phyloP scores from a whole-genome alignment of 257 asterid genomes.

The Datura wrightii region DNA sequence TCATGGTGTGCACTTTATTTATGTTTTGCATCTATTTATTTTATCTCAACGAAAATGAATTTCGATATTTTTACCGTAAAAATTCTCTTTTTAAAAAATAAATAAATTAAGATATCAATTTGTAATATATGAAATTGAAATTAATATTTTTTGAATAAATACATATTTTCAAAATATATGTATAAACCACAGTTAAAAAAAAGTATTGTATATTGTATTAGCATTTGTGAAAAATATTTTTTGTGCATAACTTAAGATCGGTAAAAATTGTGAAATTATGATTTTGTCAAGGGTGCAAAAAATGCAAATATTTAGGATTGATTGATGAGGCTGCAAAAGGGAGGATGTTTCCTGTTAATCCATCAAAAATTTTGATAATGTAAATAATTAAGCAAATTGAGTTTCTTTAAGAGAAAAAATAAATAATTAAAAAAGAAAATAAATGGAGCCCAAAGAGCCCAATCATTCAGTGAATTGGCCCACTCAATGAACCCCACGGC shows the following conservation, averaged over 20 bases:
- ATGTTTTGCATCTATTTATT: not conserved
- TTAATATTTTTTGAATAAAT: not conserved
- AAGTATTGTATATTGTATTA: not conserved
- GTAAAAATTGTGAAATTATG: not conserved
- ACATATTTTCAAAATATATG: not conserved
- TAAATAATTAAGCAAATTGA: slow-evolving; percentile 35
- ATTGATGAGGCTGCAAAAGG: not conserved
- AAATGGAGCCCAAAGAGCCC: slow-evolving; percentile 52
- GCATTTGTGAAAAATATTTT: not conserved
- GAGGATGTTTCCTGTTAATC: slow-evolving; percentile 51
- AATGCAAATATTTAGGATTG: not conserved
- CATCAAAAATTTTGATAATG: slow-evolving; percentile 40
- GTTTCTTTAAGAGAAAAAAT: slow-evolving; percentile 32
- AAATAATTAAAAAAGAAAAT: not conserved
- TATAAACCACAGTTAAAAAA: not conserved
- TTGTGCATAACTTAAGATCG: not conserved
- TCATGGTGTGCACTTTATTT: not conserved
- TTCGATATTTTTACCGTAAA: not conserved
- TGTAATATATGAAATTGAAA: not conserved
- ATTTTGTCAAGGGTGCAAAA: not conserved
- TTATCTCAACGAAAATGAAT: not conserved
- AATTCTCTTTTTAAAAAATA: not conserved
- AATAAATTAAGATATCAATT: not conserved
- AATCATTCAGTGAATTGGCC: slow-evolving; percentile 36
- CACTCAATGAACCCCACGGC: slow-evolving; percentile 30